These are phyloP conservation scores for Schoenoplectus triqueter DNA, from an alignment of 202 grass and related monocot species.

Conservation along the genomic window DNA sequence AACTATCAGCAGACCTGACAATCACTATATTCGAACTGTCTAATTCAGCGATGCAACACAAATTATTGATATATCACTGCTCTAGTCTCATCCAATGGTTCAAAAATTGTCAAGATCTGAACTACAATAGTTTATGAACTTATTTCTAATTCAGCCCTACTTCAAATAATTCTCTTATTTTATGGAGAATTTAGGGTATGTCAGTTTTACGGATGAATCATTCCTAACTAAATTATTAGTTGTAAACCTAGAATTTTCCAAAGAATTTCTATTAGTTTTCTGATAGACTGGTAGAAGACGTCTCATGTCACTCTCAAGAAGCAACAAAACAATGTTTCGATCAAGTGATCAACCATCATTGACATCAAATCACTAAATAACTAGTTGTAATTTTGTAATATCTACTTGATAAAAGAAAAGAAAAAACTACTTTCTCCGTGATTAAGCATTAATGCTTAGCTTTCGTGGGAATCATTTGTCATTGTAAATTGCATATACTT, in stretches of 20 bases:
- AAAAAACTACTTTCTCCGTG: too few species aligned
- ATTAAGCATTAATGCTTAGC: not conserved
- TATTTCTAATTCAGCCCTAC: too few species aligned
- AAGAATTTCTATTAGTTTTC: not conserved
- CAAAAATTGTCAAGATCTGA: too few species aligned
- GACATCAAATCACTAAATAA: conserved; percentile 12
- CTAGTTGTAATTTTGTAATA: not conserved
- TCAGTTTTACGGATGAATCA: not conserved
- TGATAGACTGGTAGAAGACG: not conserved
- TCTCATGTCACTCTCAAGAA: not conserved
- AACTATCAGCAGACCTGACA: too few species aligned
- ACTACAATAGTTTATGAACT: too few species aligned
- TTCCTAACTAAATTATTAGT: not conserved
- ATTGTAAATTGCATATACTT: not conserved
- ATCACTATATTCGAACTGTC: too few species aligned
- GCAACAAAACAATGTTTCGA: conserved; percentile 1
- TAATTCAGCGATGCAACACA: too few species aligned
- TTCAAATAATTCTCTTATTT: not conserved
- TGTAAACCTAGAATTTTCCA: not conserved
- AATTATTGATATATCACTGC: too few species aligned
- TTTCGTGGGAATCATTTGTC: not conserved
- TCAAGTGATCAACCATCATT: not conserved
- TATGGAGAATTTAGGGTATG: conserved; percentile 5
- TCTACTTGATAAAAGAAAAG: not conserved
- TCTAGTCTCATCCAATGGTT: too few species aligned